Evolutionary conservation across 139 green algal species (phyloP).

Genomic region (Tetradesmus lagerheimii): DNA sequence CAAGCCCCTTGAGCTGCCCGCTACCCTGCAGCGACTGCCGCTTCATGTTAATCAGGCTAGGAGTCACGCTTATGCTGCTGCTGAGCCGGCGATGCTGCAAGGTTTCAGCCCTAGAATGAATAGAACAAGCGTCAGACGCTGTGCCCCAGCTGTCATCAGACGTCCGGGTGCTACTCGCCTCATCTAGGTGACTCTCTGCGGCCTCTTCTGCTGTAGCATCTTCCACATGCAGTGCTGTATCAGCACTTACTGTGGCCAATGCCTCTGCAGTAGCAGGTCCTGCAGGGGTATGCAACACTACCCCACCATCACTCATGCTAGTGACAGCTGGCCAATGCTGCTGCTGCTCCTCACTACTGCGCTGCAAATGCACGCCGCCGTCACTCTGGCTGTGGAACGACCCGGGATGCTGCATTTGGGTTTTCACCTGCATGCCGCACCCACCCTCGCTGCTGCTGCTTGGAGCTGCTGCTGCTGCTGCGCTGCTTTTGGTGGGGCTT

Average conservation of each 20-base stretch:
- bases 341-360: background rate
- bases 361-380: background rate
- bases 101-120: background rate
- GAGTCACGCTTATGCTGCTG: background rate
- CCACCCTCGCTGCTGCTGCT: background rate
- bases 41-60: background rate
- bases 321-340: background rate
- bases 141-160: background rate
- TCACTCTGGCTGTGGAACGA: background rate
- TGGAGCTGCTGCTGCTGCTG: background rate
- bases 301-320: background rate
- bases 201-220: background rate
- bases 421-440: background rate
- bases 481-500: background rate
- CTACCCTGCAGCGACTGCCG: background rate
- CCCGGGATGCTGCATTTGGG: background rate
- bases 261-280: background rate
- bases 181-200: background rate
- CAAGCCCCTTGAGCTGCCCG: background rate
- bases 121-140: background rate
- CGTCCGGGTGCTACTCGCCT: background rate
- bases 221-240: background rate
- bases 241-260: background rate
- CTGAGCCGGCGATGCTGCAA: background rate
- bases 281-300: background rate